Percentiles rank a stretch among this genome's conserved stretches.
These are phyloP conservation scores for Rhexocercosporidium sp. DNA, from an alignment of 2,329 filamentous ascomycete species.

Conservation along the genomic window DNA sequence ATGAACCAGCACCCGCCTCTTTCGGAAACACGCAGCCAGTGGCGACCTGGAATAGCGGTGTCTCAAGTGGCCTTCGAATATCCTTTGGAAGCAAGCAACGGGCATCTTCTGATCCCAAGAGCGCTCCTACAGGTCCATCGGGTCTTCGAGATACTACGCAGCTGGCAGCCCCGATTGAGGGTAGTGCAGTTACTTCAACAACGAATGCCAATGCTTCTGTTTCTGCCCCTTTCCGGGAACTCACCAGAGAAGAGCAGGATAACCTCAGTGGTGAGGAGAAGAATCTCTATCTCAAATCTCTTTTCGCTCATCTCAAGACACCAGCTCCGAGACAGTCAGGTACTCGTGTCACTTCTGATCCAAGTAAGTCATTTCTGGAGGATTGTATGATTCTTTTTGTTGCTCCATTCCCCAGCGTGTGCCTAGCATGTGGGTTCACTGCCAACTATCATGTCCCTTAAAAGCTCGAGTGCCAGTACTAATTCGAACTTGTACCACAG, in stretches of 20 bases:
- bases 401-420: too few species aligned
- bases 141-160: background rate
- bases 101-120: background rate
- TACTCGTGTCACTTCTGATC: background rate
- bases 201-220: background rate
- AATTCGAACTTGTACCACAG: too few species aligned
- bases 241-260: background rate
- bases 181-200: background rate
- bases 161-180: background rate
- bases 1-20: conserved; percentile 43
- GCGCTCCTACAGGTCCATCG: background rate
- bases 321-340: background rate
- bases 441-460: too few species aligned
- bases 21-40: background rate
- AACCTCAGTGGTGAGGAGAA: background rate
- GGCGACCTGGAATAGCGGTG: conserved; percentile 49
- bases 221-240: background rate
- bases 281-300: background rate
- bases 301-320: background rate
- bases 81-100: conserved; percentile 42
- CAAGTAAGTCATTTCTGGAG: background rate
- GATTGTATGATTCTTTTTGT: background rate
- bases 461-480: too few species aligned
- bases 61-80: conserved; percentile 48
- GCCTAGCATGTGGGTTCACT: too few species aligned